phyloP scores from a whole-genome alignment of 345 rosid genomes.

The Capsella bursapastoris region DNA sequence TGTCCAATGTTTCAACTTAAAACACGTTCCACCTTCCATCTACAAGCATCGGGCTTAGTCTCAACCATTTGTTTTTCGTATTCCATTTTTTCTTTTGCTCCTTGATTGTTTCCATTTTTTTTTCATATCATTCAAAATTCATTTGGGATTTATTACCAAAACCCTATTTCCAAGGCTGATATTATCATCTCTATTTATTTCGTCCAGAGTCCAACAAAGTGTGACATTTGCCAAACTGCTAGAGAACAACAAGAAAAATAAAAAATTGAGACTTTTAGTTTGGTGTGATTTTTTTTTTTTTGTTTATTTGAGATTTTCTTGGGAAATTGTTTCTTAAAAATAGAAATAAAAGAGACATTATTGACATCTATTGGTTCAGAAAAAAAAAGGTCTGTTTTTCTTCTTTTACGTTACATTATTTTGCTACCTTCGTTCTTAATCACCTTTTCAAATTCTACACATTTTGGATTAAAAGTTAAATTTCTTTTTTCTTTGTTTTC shows the following conservation, averaged over 20 bases:
- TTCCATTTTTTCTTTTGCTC: neutral
- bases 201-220: conserved; percentile 14
- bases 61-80: conserved; percentile 5
- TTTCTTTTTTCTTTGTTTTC: neutral
- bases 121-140: conserved; percentile 11
- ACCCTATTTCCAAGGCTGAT: neutral
- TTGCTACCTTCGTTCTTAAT: conserved; percentile 11
- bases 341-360: conserved; percentile 3
- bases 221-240: conserved; percentile 5
- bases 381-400: conserved; percentile 29
- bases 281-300: neutral
- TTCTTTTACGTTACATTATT: conserved; percentile 29
- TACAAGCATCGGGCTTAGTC: neutral
- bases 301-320: neutral
- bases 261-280: neutral
- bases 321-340: conserved; percentile 36
- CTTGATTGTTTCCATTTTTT: conserved; percentile 10
- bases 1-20: conserved; percentile 11
- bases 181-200: neutral
- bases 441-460: conserved; percentile 24
- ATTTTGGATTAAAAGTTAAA: conserved; percentile 29
- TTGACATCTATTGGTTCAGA: conserved; percentile 35
- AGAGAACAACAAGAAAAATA: neutral
- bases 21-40: conserved; percentile 30
- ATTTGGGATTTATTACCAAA: neutral